Evolutionary conservation across 2,329 filamentous ascomycete genomes (phyloP).

Genomic region (Sporothrix brunneoviolacea): DNA sequence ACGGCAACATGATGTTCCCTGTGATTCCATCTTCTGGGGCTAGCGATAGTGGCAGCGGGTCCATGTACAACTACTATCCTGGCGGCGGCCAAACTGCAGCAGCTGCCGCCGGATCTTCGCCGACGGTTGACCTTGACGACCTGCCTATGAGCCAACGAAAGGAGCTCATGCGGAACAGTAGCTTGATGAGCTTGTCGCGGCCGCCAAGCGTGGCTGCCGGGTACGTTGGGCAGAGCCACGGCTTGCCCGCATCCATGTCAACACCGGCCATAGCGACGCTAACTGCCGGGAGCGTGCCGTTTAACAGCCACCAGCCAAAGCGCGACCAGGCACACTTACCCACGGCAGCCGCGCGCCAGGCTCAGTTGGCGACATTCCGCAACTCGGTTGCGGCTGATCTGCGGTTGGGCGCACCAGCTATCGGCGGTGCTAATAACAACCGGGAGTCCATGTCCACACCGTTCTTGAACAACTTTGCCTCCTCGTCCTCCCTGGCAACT

Average conservation of each 20-base stretch:
- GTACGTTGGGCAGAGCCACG: slow-evolving; percentile 1
- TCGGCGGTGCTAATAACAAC: slow-evolving; percentile 11
- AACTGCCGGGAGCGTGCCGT: slow-evolving; percentile 31
- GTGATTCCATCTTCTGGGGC: slow-evolving; percentile 24
- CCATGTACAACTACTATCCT: slow-evolving; percentile 4
- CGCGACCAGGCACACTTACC: slow-evolving; percentile 35
- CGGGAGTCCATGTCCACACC: slow-evolving; percentile 23
- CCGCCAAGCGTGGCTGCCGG: slow-evolving; percentile 10
- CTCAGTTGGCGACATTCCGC: slow-evolving; percentile 60
- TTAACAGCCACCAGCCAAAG: slow-evolving; percentile 50
- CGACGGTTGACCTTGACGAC: slow-evolving; percentile 51
- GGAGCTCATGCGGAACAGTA: slow-evolving; percentile 51
- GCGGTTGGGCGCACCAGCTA: slow-evolving; percentile 34
- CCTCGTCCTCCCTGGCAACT: slow-evolving; percentile 15
- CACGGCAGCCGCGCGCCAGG: slow-evolving; percentile 42
- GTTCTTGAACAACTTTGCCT: slow-evolving; percentile 11
- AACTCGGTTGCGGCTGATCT: slow-evolving; percentile 58
- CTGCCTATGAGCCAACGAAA: slow-evolving; percentile 65
- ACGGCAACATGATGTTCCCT: slow-evolving; percentile 28
- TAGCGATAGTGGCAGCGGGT: slow-evolving; percentile 6
- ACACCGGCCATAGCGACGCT: slow-evolving; percentile 1
- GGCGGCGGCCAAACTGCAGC: background rate
- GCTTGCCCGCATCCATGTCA: background rate
- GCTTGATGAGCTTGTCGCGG: slow-evolving; percentile 27
- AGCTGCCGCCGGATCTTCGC: background rate